phyloP scores from a whole-genome alignment of 352 stramenopile species.

The Saprolegnia parasitica region DNA sequence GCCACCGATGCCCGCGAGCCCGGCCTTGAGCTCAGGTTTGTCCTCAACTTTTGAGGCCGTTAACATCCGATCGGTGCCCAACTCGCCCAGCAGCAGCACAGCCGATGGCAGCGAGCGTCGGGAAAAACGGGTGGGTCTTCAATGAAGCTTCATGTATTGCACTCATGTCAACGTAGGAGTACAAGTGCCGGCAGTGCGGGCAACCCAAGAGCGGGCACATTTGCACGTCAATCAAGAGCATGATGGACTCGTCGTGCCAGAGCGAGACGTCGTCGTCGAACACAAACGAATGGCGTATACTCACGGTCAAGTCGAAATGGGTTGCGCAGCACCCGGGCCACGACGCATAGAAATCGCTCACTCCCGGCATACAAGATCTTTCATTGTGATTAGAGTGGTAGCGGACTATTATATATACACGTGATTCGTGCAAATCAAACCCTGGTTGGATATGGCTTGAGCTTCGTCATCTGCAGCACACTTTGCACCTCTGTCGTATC shows the following conservation, averaged over 20 bases:
- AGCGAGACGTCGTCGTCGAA: slow-evolving; percentile 21
- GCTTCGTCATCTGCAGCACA: slow-evolving; percentile 54
- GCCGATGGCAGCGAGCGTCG: not conserved
- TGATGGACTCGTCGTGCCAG: slow-evolving; percentile 27
- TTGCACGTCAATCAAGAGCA: slow-evolving; percentile 29
- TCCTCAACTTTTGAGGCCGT: slow-evolving; percentile 22
- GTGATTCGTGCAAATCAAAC: not conserved
- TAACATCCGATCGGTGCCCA: slow-evolving; percentile 20
- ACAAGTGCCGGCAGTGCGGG: slow-evolving; percentile 29
- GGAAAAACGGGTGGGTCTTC: slow-evolving; percentile 22
- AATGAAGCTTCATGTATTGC: not conserved
- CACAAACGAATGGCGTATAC: slow-evolving; percentile 25
- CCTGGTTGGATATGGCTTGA: slow-evolving; percentile 46
- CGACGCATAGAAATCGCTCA: not conserved
- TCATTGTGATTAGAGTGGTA: too few relatives aligned
- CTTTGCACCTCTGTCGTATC: slow-evolving; percentile 23
- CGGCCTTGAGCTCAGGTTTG: slow-evolving; percentile 16
- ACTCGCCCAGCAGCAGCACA: slow-evolving; percentile 24
- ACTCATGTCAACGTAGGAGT: slow-evolving; percentile 20
- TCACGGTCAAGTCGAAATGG: slow-evolving; percentile 28
- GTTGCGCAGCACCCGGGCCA: slow-evolving; percentile 7
- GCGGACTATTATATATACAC: not conserved
- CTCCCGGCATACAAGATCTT: not conserved
- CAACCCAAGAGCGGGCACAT: slow-evolving; percentile 29
- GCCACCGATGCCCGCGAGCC: slow-evolving; percentile 12